phyloP scores from a whole-genome alignment of 148 eudicot species.

The Camellia granthamiana region DNA sequence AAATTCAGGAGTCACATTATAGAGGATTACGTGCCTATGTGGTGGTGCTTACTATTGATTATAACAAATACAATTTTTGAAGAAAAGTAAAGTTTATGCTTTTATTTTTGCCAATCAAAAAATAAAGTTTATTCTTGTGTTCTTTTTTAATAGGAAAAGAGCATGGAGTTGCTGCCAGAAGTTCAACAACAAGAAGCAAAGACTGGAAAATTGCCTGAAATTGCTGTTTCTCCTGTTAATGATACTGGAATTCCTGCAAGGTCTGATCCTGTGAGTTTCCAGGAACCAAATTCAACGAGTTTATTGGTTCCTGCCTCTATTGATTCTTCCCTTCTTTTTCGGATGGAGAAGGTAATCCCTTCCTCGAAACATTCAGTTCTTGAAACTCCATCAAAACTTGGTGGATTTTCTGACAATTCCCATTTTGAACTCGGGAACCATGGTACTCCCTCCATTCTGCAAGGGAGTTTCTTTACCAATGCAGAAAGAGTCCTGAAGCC shows the following conservation, averaged over 20 bases:
- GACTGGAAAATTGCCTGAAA: slow-evolving; percentile 57
- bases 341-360: slow-evolving; percentile 28
- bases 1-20: background rate
- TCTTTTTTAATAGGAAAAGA: slow-evolving; percentile 49
- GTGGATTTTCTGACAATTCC: slow-evolving; percentile 25
- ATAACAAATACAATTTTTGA: background rate
- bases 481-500: slow-evolving; percentile 35
- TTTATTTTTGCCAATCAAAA: background rate
- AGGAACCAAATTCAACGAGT: slow-evolving; percentile 32
- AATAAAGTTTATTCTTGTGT: background rate
- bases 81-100: too few relatives aligned
- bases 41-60: background rate
- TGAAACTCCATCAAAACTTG: slow-evolving; percentile 31
- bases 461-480: slow-evolving; percentile 20
- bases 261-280: slow-evolving; percentile 27
- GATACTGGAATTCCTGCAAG: slow-evolving; percentile 30
- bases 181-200: slow-evolving; percentile 63
- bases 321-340: slow-evolving; percentile 37
- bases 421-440: slow-evolving; percentile 25
- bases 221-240: slow-evolving; percentile 20
- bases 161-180: slow-evolving; percentile 80
- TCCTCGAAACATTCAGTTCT: slow-evolving; percentile 27
- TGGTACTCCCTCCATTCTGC: slow-evolving; percentile 34
- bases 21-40: background rate
- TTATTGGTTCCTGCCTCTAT: slow-evolving; percentile 37